Evolutionary conservation across 352 stramenopile genomes (phyloP).

Genomic region (Phytopythium aichiense): DNA sequence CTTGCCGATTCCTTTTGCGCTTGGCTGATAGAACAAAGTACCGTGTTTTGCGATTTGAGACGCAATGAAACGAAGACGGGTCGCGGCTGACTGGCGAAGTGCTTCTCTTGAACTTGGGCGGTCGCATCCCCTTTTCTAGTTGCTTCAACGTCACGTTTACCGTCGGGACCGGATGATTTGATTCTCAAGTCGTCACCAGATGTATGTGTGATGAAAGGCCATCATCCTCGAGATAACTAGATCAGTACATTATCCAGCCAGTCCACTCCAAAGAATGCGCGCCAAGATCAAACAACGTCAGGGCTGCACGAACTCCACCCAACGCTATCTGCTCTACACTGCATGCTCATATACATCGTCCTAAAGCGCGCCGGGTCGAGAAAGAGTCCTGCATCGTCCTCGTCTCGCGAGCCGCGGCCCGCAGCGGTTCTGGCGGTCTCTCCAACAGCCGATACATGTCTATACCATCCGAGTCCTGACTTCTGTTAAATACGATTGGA

Average conservation of each 20-base stretch:
- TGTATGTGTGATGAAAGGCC: background rate
- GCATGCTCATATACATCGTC: too few relatives aligned
- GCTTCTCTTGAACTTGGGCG: conserved; percentile 5
- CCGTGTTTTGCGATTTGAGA: background rate
- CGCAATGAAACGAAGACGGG: background rate
- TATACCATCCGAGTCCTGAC: background rate
- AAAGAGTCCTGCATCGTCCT: too few relatives aligned
- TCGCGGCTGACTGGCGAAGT: conserved; percentile 1
- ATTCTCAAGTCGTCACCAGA: conserved; percentile 2
- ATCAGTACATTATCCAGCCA: background rate
- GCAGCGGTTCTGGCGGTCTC: conserved; percentile 2
- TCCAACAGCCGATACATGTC: background rate
- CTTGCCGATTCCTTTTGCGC: too few relatives aligned
- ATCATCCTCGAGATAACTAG: background rate
- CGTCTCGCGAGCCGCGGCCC: too few relatives aligned
- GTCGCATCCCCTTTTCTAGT: conserved; percentile 2
- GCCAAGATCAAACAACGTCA: too few relatives aligned
- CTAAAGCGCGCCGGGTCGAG: too few relatives aligned
- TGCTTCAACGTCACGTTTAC: conserved; percentile 5
- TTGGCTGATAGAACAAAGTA: background rate
- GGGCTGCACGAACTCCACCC: too few relatives aligned
- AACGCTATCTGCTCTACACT: too few relatives aligned
- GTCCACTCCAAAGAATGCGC: too few relatives aligned
- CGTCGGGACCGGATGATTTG: background rate
- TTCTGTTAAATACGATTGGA: background rate